Conservation (phyloP, 2,329 filamentous ascomycete genomes). For the Ceratocystis cacaofunesta region DNA sequence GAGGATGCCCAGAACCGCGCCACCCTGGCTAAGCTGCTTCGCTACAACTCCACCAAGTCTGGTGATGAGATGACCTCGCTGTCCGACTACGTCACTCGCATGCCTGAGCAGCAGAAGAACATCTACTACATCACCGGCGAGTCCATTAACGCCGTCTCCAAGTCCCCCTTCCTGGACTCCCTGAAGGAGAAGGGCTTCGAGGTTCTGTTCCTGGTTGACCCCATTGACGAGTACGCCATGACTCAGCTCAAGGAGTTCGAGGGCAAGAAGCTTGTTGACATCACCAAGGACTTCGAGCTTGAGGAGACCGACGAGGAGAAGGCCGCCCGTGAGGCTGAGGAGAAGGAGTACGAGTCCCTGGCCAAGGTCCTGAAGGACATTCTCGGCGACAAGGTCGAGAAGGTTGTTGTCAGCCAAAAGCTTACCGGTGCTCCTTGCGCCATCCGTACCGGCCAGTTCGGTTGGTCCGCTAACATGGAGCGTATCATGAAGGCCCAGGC, state of each 20-base stretch:
- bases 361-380: conserved; percentile 99
- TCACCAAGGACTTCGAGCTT: conserved; percentile 99
- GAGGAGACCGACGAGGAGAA: conserved; percentile 99
- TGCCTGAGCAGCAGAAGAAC: conserved; percentile 99
- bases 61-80: conserved; percentile 91
- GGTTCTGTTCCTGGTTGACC: conserved; percentile 97
- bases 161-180: conserved; percentile 97
- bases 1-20: conserved; percentile 97
- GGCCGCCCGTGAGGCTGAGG: conserved; percentile 81
- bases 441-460: conserved; percentile 98
- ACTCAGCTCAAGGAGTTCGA: conserved; percentile 99
- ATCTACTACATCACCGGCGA: conserved; percentile 99
- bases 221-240: conserved; percentile 99
- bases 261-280: conserved; percentile 99
- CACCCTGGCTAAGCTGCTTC: conserved; percentile 89
- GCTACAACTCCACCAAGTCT: conserved; percentile 98
- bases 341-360: conserved; percentile 93
- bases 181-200: conserved; percentile 99
- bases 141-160: conserved; percentile 93
- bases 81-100: conserved; percentile 93
- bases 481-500: conserved; percentile 99
- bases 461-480: conserved; percentile 99
- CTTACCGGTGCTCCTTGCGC: conserved; percentile 86
- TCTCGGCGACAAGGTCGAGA: conserved; percentile 98
- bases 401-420: conserved; percentile 98